Percentiles rank a stretch among this genome's conserved stretches.
These are phyloP conservation scores for Microstroma glucosiphilum DNA, from an alignment of 1,284 basidiomycete species.

Conservation along the genomic window DNA sequence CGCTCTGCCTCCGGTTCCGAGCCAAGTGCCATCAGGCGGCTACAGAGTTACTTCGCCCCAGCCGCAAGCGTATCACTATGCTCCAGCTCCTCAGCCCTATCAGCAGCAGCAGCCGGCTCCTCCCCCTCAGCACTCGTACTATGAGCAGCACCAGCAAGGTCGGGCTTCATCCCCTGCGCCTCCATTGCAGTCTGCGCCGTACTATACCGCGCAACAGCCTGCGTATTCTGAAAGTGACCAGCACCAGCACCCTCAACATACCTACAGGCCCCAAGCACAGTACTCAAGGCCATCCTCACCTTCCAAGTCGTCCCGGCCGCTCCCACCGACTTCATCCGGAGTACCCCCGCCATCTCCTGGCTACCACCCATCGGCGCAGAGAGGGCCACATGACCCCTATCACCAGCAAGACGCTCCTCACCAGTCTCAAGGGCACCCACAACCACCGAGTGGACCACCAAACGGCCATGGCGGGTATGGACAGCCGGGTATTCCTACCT, in stretches of 20 bases:
- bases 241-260: background rate
- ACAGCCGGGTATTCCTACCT: too few relatives aligned
- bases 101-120: conserved; percentile 1
- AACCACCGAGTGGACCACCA: too few relatives aligned
- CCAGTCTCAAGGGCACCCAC: too few relatives aligned
- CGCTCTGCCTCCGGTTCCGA: conserved; percentile 9
- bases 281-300: too few relatives aligned
- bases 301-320: too few relatives aligned
- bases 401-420: too few relatives aligned
- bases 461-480: too few relatives aligned
- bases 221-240: background rate
- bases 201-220: background rate
- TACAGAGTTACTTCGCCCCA: background rate
- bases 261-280: too few relatives aligned
- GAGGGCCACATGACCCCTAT: too few relatives aligned
- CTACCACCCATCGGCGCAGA: too few relatives aligned
- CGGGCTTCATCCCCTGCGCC: background rate
- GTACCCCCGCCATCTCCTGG: too few relatives aligned
- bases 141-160: background rate
- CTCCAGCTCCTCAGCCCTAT: background rate
- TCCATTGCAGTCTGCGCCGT: background rate
- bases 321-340: too few relatives aligned
- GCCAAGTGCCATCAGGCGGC: background rate
- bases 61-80: background rate
- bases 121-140: background rate